Base-by-base conservation (phyloP, 129 eudicot species). In the Dittrichia graveolens region DNA sequence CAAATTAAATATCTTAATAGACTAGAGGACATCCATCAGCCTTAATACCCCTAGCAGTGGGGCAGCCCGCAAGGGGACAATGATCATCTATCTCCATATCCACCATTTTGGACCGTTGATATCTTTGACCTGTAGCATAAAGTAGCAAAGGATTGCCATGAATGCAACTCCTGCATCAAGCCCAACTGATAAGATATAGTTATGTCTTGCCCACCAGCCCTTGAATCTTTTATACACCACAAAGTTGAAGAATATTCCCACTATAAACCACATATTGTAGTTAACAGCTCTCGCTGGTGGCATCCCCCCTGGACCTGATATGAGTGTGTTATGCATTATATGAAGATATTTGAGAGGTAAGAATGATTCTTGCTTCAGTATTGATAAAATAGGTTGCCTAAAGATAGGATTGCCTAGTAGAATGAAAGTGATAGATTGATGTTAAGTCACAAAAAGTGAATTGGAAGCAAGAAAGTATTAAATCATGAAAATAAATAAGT, bases 201-300 rank as follows among this genome's bases (percentile, higher is more conserved):
- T 88, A 8, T 91, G 89, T 71, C 92, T 78, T 4, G 90, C 92
- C 96, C 97, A 91, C 97, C 97, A 91, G 12, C 66, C 81, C 77
- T 82, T 88, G 65, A 52, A 79, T 47, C 79, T 82, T 61, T 77
- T 81, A 61, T 83, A 91, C 79, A 91, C 88, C 1, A 73, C 79
- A 58, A 83, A 73, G 75, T 84, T 88, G 81, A 91, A 88, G 62
- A 88, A 80, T 7, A 91, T 67, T 0, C 92, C 97, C 2, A 88
- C 92, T 0, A 77, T 75, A 11, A 84, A 71, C 97, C 97, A 88
- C 75, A 82, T 77, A 39, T 73, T 69, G 76, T 80, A 86, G 87
- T 91, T 91, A 54, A 86, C 88, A 3, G 92, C 83, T 61, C 87
- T 76, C n/a, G 90, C 84, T 40, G 87, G 88, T 1, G 96, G 96